Conservation (phyloP, 805 yeast genomes). For the Candida vaughaniae region DNA sequence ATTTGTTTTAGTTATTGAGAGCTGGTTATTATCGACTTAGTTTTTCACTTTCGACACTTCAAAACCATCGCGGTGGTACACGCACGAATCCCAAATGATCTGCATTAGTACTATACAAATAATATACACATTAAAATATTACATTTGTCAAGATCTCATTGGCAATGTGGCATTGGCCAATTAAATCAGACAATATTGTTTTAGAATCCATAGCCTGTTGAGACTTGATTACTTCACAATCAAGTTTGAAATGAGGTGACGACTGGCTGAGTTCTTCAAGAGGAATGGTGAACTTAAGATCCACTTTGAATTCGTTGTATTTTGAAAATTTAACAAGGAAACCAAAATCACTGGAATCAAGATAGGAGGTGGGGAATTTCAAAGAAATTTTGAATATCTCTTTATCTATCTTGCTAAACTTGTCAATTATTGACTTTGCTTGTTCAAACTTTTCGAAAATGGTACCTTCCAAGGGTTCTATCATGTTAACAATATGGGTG, state of each 20-base stretch:
- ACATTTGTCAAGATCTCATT: constrained; percentile 10
- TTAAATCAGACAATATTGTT: constrained; percentile 3
- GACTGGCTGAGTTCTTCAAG: neutral
- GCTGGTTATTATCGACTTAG: constrained; percentile 3
- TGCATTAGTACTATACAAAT: neutral
- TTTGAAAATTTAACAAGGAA: constrained; percentile 3
- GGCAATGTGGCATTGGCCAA: constrained; percentile 8
- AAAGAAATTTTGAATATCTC: constrained; percentile 30
- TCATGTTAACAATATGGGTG: constrained; percentile 3
- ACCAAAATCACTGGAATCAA: constrained; percentile 1
- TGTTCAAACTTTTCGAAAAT: constrained; percentile 18
- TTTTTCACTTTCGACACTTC: constrained; percentile 10
- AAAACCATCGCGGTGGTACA: constrained; percentile 7
- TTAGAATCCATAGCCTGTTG: neutral
- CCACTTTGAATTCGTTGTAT: constrained; percentile 2
- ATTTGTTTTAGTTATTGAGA: constrained; percentile 2
- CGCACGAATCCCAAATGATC: neutral
- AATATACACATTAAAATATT: constrained; percentile 2
- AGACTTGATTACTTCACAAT: constrained; percentile 3
- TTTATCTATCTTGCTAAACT: constrained; percentile 21
- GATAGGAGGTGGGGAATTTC: constrained; percentile 28
- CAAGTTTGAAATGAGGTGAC: constrained; percentile 1
- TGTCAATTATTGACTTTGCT: constrained; percentile 19
- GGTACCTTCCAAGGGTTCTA: neutral
- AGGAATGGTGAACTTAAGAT: neutral